Base-by-base conservation (phyloP, 805 yeast species). In the Metschnikowia cerradonensis region DNA sequence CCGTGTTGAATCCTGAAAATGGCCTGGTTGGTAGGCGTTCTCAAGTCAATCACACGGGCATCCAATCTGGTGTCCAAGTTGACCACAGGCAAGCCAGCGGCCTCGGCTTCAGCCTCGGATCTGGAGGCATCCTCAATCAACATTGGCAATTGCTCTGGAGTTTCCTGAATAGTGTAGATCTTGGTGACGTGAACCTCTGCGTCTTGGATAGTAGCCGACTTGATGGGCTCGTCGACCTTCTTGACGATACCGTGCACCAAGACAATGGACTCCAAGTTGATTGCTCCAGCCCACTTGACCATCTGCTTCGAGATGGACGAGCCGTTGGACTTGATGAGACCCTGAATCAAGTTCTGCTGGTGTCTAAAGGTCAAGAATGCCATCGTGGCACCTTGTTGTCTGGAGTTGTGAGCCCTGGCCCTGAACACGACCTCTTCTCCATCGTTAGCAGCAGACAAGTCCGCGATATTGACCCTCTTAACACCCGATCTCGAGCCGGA, bases 11-110 rank as follows among this genome's bases (percentile, higher is more conserved):
- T 85, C 71, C 83, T 87, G 83, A 94, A 94, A 59, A 94, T 94
- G 47, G 99, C 96, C 76, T 94, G 98, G 77, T 94, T 94, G 48
- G 99, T 92, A 41, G 86, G 88, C 4, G 99, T 94, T 79, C 99
- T 87, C 68, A 94, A 79, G 67, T 94, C 99, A 68, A 94, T 90
- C 49, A 92, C 97, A 68, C 99, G 84, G 48, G 94, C 77, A 68
- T 94, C 98, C 64, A 94, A 80, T 70, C 99, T 83, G 34, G 99
- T 94, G 73, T 94, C 99, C 67, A 94, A 83, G 75, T 92, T 92
- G 59, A 92, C 98, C 41, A 88, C 88, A 40, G 98, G 98, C 60
- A 90, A 80, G 20, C 92, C 92, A 30, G 87, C 84, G 38, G 88
- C 92, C 68, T 88, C 96, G 41, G 96, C 97, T 66, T 90, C 96